Evolutionary conservation across 805 yeast genomes (phyloP).

Genomic region (Hanseniaspora taiwanica): DNA sequence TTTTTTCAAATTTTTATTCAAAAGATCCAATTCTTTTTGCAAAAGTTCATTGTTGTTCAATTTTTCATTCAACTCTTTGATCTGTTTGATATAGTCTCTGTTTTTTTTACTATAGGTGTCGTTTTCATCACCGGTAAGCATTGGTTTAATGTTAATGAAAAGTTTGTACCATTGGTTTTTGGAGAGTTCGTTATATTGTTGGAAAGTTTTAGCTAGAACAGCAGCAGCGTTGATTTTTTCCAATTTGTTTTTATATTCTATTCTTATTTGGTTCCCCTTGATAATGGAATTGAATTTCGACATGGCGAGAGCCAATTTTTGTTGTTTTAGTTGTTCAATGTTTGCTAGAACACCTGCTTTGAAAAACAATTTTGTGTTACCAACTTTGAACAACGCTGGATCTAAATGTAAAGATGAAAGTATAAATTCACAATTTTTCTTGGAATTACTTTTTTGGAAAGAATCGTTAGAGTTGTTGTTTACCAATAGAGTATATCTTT

Average conservation of each 20-base stretch:
- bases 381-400: constrained; percentile 74
- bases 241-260: constrained; percentile 32
- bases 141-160: constrained; percentile 58
- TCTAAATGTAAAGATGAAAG: constrained; percentile 52
- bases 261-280: constrained; percentile 53
- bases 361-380: constrained; percentile 86
- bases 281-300: constrained; percentile 49
- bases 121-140: constrained; percentile 29
- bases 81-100: constrained; percentile 13
- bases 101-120: constrained; percentile 10
- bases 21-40: constrained; percentile 15
- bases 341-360: constrained; percentile 93
- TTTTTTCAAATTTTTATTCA: constrained; percentile 19
- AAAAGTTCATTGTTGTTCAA: constrained; percentile 15
- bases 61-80: constrained; percentile 10
- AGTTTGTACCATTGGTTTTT: constrained; percentile 72
- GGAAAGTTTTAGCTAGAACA: constrained; percentile 49
- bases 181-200: constrained; percentile 32
- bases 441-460: constrained; percentile 29
- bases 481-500: constrained; percentile 60
- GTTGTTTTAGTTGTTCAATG: constrained; percentile 67
- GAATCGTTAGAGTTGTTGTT: constrained; percentile 13
- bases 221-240: constrained; percentile 57
- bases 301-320: constrained; percentile 39
- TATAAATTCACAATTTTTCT: constrained; percentile 56